These are phyloP conservation scores for Rhipidocladum racemiflorum DNA, from an alignment of 176 grass and related monocot species.

Conservation along the genomic window DNA sequence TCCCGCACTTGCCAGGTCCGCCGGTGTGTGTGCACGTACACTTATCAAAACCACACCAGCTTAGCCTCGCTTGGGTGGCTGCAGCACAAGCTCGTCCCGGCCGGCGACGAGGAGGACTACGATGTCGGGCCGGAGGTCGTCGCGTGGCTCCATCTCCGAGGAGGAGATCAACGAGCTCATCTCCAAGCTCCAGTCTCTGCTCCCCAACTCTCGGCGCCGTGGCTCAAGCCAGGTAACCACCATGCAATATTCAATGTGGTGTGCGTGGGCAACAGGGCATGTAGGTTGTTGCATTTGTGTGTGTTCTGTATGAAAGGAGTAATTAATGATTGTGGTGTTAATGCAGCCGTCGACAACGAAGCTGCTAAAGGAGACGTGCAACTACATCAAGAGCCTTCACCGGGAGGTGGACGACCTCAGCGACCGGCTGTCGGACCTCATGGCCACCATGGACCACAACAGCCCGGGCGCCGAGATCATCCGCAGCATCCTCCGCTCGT, in stretches of 20 bases:
- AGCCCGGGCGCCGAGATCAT: slow-evolving; percentile 83
- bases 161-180: slow-evolving; percentile 90
- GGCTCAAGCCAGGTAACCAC: slow-evolving; percentile 51
- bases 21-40: not conserved
- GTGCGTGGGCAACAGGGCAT: not conserved
- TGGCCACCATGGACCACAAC: slow-evolving; percentile 78
- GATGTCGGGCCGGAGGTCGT: slow-evolving; percentile 79
- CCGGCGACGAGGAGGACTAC: not conserved
- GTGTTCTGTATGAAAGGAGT: not conserved
- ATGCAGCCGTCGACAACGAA: slow-evolving; percentile 78
- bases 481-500: slow-evolving; percentile 82
- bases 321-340: not conserved
- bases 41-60: not conserved
- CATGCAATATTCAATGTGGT: not conserved
- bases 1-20: not conserved
- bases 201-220: slow-evolving; percentile 68
- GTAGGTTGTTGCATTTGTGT: not conserved
- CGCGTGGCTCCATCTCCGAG: slow-evolving; percentile 60
- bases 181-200: slow-evolving; percentile 81
- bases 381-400: slow-evolving; percentile 95
- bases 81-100: not conserved
- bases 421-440: slow-evolving; percentile 76
- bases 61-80: not conserved
- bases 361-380: slow-evolving; percentile 89
- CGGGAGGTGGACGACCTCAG: slow-evolving; percentile 91